These are phyloP conservation scores for Ascochyta lentis DNA, from an alignment of 2,329 filamentous ascomycete species.

Conservation along the genomic window DNA sequence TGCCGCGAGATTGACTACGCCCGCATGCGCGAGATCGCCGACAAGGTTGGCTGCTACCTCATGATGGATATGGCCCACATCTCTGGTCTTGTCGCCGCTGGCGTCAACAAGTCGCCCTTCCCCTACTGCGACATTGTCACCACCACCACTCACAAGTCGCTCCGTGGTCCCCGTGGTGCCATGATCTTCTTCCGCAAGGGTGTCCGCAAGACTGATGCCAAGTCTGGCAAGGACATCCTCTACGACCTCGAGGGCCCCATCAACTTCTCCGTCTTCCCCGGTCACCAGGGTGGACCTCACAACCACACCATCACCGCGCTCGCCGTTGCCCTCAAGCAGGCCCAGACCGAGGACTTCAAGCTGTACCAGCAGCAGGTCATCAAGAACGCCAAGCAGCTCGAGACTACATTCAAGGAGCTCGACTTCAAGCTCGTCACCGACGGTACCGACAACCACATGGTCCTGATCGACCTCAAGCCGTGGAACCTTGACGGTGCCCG, in stretches of 20 bases:
- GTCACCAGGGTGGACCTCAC: conserved; percentile 96
- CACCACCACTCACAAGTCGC: conserved; percentile 96
- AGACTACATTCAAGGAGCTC: conserved; percentile 67
- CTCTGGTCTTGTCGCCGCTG: conserved; percentile 89
- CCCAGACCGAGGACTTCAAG: conserved; percentile 86
- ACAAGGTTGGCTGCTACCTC: conserved; percentile 91
- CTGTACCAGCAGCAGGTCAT: conserved; percentile 91
- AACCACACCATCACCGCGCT: conserved; percentile 99
- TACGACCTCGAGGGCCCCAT: conserved; percentile 94
- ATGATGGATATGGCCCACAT: conserved; percentile 98
- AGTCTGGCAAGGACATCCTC: conserved; percentile 82
- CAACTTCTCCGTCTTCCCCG: conserved; percentile 96
- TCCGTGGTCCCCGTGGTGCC: conserved; percentile 91
- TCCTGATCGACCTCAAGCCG: conserved; percentile 89
- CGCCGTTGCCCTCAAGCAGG: conserved; percentile 92
- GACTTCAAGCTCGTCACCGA: conserved; percentile 91
- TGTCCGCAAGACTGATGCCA: conserved; percentile 79
- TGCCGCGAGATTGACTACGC: conserved; percentile 95
- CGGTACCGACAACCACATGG: conserved; percentile 96
- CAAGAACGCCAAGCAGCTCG: conserved; percentile 88
- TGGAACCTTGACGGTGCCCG: conserved; percentile 86
- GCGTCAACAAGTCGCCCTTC: conserved; percentile 90
- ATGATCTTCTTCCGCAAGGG: conserved; percentile 99
- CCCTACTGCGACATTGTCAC: conserved; percentile 91
- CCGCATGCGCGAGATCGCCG: conserved; percentile 86